A percentile compares a stretch with the other conserved stretches of the same genome.
phyloP scores from a whole-genome alignment of 2,329 filamentous ascomycete genomes.

The Nannizzia gypsea region DNA sequence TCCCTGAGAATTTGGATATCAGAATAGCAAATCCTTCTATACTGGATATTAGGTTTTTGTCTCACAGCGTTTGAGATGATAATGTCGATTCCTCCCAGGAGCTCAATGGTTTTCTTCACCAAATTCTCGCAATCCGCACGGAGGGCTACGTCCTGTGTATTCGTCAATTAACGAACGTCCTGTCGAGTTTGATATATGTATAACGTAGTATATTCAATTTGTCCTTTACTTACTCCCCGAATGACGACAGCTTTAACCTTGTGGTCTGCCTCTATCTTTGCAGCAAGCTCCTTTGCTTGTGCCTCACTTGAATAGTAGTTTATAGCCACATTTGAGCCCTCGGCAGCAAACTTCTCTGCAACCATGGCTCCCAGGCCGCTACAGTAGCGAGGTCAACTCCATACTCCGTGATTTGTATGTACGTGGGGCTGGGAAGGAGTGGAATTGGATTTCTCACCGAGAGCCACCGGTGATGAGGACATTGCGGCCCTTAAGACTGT shows the following conservation, averaged over 20 bases:
- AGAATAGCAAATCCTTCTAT: background rate
- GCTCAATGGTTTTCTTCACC: conserved; percentile 47
- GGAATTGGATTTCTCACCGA: conserved; percentile 35
- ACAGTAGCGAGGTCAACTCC: conserved; percentile 14
- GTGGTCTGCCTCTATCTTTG: conserved; percentile 43
- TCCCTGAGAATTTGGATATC: conserved; percentile 30
- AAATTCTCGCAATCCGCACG: conserved; percentile 48
- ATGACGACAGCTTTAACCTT: conserved; percentile 44
- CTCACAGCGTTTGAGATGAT: conserved; percentile 62
- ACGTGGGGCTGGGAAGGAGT: background rate
- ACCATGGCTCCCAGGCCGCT: conserved; percentile 63
- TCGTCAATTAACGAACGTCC: background rate
- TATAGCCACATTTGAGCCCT: conserved; percentile 58
- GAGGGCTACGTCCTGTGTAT: conserved; percentile 47
- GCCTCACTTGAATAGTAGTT: conserved; percentile 57
- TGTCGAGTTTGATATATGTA: no score
- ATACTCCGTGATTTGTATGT: background rate
- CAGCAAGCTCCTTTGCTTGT: conserved; percentile 48
- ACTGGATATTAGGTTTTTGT: background rate
- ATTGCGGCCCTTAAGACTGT: conserved; percentile 49
- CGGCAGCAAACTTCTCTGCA: conserved; percentile 53
- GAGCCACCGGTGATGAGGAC: conserved; percentile 55
- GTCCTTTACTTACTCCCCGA: conserved; percentile 42
- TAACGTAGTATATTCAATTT: no score
- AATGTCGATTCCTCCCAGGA: conserved; percentile 61